A percentile compares a stretch with the other conserved stretches of the same genome.
Evolutionary conservation across 371 early-diverging fungal species (phyloP).

Genomic region (Mortierella polycephala): DNA sequence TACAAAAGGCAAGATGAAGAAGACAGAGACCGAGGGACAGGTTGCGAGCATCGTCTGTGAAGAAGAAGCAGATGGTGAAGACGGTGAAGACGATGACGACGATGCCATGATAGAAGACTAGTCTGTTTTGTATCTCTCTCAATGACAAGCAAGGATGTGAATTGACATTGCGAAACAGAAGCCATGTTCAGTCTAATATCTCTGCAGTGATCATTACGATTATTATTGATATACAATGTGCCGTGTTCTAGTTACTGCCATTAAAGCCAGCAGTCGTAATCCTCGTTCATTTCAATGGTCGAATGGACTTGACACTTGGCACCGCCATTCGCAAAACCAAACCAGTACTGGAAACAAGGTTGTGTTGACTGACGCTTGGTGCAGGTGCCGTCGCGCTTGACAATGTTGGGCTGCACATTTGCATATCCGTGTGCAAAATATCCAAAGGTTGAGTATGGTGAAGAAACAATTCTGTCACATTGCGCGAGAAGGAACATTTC

Average conservation of each 20-base stretch:
- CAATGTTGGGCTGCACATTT: slow-evolving; percentile 43
- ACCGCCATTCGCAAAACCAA: slow-evolving; percentile 49
- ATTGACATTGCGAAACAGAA: not conserved
- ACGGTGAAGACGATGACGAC: not conserved
- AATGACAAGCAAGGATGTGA: not conserved
- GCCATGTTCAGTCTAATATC: not conserved
- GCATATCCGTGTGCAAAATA: slow-evolving; percentile 48
- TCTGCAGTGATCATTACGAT: not conserved
- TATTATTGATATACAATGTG: not conserved
- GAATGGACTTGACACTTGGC: slow-evolving; percentile 29
- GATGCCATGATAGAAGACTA: not conserved
- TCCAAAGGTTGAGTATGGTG: slow-evolving; percentile 50
- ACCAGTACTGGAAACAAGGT: slow-evolving; percentile 55
- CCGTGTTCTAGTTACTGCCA: not conserved
- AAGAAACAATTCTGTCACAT: slow-evolving; percentile 32
- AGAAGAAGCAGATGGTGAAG: not conserved
- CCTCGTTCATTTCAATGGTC: slow-evolving; percentile 47
- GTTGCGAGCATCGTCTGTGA: too few species aligned
- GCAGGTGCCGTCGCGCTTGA: slow-evolving; percentile 42
- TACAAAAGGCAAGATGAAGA: not conserved
- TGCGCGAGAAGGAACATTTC: slow-evolving; percentile 51
- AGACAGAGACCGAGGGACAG: not conserved
- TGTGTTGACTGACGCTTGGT: slow-evolving; percentile 44
- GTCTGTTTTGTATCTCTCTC: too few species aligned
- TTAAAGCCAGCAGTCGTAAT: slow-evolving; percentile 52